Base-by-base conservation (phyloP, 1,284 basidiomycete genomes). In the Fistulinella cinereoalba region DNA sequence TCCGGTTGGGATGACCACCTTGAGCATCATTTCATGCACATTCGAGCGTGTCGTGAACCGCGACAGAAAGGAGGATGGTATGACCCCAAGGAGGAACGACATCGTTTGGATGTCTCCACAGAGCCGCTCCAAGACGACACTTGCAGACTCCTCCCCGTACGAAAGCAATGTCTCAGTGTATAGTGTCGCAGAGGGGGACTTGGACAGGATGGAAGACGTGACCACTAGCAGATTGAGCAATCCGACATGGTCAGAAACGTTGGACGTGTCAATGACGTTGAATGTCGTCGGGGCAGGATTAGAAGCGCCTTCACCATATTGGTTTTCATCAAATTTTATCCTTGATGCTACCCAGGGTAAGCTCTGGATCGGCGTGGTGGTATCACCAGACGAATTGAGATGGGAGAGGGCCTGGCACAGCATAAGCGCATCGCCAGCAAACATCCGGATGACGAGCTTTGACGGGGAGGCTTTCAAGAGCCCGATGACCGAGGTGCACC, bases 241-340 rank as follows among this genome's bases (percentile, higher is more conserved):
- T 0, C 77, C 79, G 3, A 72, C 27, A 37, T 75, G 70, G 52
- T 81, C 77, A 15, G 62, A 46, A 9, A 80, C 53, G 44, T 79
- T 79, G 4, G 77, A 79, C 0, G 78, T 76, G 24, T 81, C 77
- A 43, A 81, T 76, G 33, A 78, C 67, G 42, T 78, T 66, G 61
- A 80, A 81, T 0, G 44, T 48, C 5, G 62, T 50, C 1, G 76
- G 75, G 0, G 73, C 72, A 0, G 46, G 40, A 2, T 46, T 52
- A 1, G 15, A 44, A 24, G 32, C 44, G 23, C 32, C 43, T 19
- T 15, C n/a, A 6, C 52, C 53, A 44, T 78, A 77, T 8, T 66
- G 66, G 1, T 51, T 56, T 4, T 48, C 51, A 41, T 71, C 61
- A 9, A 79, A 60, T 2, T 56, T 46, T 29, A 77, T 60, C 6